Evolutionary conservation across 2,329 filamentous ascomycete species (phyloP), one percentile per base, ranked within the genome.

Genomic region (Fusarium sarcochroum): DNA sequence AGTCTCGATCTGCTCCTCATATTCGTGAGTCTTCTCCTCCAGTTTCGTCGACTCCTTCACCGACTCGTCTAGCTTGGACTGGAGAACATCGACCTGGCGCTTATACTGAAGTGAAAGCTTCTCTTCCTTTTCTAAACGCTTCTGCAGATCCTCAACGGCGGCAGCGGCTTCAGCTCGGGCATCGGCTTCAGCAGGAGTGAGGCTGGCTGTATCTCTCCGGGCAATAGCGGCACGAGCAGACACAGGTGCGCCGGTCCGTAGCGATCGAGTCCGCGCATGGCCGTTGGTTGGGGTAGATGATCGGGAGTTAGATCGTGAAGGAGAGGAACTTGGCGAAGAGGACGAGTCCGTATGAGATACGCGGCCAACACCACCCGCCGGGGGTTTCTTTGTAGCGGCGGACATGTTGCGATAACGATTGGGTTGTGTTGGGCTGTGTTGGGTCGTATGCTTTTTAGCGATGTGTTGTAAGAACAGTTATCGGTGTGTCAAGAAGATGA

Each of bases 21-120:
- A 90, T 79, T 97, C 94, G 77, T 98, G 94, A 45, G 92, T 85
- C 68, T 89, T 90, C 78, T 98, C 95, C 79, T 99, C 96, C 35
- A 98, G 83, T 80, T 92, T 93, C 53, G 88, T 88, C 75, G 97
- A 94, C 78, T 98, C 94, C 71, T 89, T 88, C 59, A 91, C 81
- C 45, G 93, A 89, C 71, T 98, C 95, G 76, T 98, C 94, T 9
- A 98, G 86, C 73, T 93, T 90, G 69, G 91, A 87, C 80, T 97
- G 93, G 69, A 98, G 82, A 45, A 97, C 90, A 61, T 96, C 92
- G 55, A 90, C 84, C 81, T 98, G 93, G 79, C 94, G 95, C 81
- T 91, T 90, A 78, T 90, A 91, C 74, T 94, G 90, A 72, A 96
- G 93, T 1, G 91, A 91, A 38, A 88, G 84, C 49, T 84, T 86